Conservation (phyloP, 2,329 filamentous ascomycete species). For the Rutstroemia sp. region DNA sequence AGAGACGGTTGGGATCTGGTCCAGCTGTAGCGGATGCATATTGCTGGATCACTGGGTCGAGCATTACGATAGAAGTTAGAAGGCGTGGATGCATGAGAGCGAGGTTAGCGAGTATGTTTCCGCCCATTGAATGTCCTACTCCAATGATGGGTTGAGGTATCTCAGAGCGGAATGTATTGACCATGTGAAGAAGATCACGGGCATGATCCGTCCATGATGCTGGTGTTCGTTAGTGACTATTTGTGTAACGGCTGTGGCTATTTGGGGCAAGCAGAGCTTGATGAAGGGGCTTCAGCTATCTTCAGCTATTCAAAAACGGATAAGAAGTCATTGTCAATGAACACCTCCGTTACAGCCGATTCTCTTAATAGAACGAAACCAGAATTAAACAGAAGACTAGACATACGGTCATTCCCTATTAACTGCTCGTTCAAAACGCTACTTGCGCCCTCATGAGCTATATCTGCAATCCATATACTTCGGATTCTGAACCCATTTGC, state of each 20-base stretch:
- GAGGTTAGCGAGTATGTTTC: constrained; percentile 62
- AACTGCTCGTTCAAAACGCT: constrained; percentile 65
- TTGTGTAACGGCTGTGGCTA: too few species aligned
- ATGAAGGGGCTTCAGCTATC: not conserved
- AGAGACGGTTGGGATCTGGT: constrained; percentile 46
- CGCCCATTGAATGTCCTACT: constrained; percentile 85
- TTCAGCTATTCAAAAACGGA: not conserved
- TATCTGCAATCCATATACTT: constrained; percentile 81
- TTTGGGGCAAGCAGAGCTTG: too few species aligned
- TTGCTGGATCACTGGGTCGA: constrained; percentile 74
- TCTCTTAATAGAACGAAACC: too few species aligned
- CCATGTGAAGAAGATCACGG: constrained; percentile 72
- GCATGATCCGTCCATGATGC: constrained; percentile 80
- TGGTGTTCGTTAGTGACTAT: constrained; percentile 28
- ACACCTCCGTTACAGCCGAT: too few species aligned
- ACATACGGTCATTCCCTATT: constrained; percentile 75
- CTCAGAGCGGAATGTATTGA: constrained; percentile 73
- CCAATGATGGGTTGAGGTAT: constrained; percentile 75
- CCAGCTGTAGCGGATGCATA: constrained; percentile 34
- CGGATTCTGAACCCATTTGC: constrained; percentile 60
- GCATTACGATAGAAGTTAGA: constrained; percentile 63
- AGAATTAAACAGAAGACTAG: not conserved
- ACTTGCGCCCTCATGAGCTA: constrained; percentile 69
- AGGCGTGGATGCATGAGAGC: constrained; percentile 75
- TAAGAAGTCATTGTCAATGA: not conserved